Conservation (phyloP, 106 monocot genomes). For the Cymbidium sinense region DNA sequence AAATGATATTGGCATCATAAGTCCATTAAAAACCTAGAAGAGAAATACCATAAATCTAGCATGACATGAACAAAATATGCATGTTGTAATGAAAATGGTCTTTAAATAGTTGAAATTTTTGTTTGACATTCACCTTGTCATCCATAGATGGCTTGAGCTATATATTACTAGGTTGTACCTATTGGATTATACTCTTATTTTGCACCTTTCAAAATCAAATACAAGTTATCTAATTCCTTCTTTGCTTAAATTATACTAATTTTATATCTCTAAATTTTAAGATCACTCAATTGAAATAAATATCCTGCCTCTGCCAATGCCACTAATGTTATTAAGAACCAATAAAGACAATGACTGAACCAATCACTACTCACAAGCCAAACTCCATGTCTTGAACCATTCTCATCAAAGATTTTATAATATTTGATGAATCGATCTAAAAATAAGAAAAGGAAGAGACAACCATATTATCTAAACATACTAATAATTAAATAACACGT, state of each 20-base stretch:
- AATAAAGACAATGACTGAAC: constrained; percentile 31
- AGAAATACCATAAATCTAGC: too few relatives aligned
- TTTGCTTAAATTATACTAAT: neutral
- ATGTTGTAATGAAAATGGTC: too few relatives aligned
- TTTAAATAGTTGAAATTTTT: neutral
- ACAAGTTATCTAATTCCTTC: neutral
- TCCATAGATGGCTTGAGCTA: constrained; percentile 13
- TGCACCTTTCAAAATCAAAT: constrained; percentile 15
- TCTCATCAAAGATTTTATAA: neutral
- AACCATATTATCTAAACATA: constrained; percentile 31
- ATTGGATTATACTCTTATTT: constrained; percentile 32
- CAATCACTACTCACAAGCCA: constrained; percentile 38
- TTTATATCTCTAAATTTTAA: neutral
- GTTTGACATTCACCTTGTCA: constrained; percentile 14
- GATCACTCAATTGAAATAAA: constrained; percentile 28
- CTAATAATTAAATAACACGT: too few relatives aligned
- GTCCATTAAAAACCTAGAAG: too few relatives aligned
- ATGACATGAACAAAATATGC: too few relatives aligned
- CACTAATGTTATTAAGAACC: constrained; percentile 42
- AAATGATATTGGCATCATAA: too few relatives aligned
- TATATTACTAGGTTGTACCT: constrained; percentile 7
- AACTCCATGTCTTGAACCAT: constrained; percentile 34
- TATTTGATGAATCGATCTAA: neutral
- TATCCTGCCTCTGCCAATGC: constrained; percentile 44
- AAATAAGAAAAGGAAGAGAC: neutral